Base-by-base conservation (phyloP, 1,284 basidiomycete genomes). In the Paramarasmius palmivorus region DNA sequence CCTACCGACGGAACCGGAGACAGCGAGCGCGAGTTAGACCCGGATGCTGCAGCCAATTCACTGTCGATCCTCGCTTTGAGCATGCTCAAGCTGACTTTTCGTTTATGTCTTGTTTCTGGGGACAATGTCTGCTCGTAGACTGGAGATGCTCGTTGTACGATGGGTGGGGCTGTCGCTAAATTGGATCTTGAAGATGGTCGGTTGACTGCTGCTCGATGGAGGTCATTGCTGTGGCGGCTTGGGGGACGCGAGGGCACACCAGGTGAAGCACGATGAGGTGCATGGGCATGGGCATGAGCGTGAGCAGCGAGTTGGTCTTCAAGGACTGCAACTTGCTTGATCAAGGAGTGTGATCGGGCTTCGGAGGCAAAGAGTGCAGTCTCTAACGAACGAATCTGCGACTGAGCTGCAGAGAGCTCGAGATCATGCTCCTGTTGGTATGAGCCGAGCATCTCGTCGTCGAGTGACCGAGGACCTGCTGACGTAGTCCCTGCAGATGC, bases 1-100 rank as follows among this genome's bases (percentile, higher is more conserved):
- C n/a, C 12, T 14, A 41, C 50, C 5, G 69, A 72, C 44, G 69
- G 66, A 3, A 78, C 73, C 10, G 84, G 84, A 20, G 86, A 84
- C 49, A 81, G 64, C 4, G 78, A 73, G 46, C 83, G 71, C 17
- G 81, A 82, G 1, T 72, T 68, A 17, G 72, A 63, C 14, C 64
- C 70, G 19, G 67, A 65, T 12, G 71, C 68, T 12, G 76, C 75
- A 15, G 78, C 81, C 14, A 78, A 72, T 67, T 92, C 89, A 66
- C 86, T 86, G 57, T 92, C 90, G 68, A 95, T 94, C 40, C 93
- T 83, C 23, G 91, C 92, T 67, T 93, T 93, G 50, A 95, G 82
- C 83, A 94, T 93, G 63, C 85, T 85, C 56, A 95, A 72, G 66
- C 91, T 93, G 56, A 92, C 84, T 63, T 88, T 84, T 50, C 93